Evolutionary conservation across 2,329 filamentous ascomycete species (phyloP).

Genomic region (Penicillium oxalicum): DNA sequence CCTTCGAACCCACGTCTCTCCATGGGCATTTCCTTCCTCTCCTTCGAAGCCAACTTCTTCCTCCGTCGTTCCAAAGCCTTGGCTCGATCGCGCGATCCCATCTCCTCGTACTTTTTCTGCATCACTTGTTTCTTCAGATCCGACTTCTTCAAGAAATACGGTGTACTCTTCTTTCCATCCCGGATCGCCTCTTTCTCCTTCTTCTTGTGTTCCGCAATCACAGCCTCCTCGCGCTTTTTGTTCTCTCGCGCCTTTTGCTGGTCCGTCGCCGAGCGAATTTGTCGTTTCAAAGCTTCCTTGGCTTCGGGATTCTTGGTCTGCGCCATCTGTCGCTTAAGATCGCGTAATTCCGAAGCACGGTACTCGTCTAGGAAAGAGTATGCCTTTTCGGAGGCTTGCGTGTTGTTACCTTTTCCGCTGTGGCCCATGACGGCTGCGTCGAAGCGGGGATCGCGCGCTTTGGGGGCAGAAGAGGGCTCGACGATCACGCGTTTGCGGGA

Average conservation of each 20-base stretch:
- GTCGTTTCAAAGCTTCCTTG: slow-evolving; percentile 65
- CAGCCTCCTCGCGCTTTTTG: slow-evolving; percentile 62
- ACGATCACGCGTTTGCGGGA: slow-evolving; percentile 72
- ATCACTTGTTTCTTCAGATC: slow-evolving; percentile 85
- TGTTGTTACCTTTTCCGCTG: slow-evolving; percentile 24
- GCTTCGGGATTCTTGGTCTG: slow-evolving; percentile 58
- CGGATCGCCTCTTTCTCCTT: slow-evolving; percentile 78
- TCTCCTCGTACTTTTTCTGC: slow-evolving; percentile 68
- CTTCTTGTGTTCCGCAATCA: slow-evolving; percentile 69
- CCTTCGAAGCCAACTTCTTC: slow-evolving; percentile 83
- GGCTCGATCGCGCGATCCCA: slow-evolving; percentile 81
- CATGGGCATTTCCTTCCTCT: slow-evolving; percentile 69
- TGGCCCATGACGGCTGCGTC: slow-evolving; percentile 53
- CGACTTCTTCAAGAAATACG: slow-evolving; percentile 87
- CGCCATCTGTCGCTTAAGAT: slow-evolving; percentile 63
- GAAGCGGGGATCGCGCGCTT: slow-evolving; percentile 82
- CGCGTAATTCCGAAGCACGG: slow-evolving; percentile 71
- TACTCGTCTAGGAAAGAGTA: slow-evolving; percentile 89
- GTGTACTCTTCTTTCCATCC: slow-evolving; percentile 71
- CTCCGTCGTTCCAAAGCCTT: slow-evolving; percentile 77
- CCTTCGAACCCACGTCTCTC: slow-evolving; percentile 42
- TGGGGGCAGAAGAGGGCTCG: slow-evolving; percentile 48
- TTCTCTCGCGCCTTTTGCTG: slow-evolving; percentile 63
- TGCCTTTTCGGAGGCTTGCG: slow-evolving; percentile 57
- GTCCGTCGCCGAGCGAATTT: slow-evolving; percentile 72